Evolutionary conservation across 148 eudicot species (phyloP), one percentile per base, ranked within the genome.

Genomic region (Polygonum maritimum): DNA sequence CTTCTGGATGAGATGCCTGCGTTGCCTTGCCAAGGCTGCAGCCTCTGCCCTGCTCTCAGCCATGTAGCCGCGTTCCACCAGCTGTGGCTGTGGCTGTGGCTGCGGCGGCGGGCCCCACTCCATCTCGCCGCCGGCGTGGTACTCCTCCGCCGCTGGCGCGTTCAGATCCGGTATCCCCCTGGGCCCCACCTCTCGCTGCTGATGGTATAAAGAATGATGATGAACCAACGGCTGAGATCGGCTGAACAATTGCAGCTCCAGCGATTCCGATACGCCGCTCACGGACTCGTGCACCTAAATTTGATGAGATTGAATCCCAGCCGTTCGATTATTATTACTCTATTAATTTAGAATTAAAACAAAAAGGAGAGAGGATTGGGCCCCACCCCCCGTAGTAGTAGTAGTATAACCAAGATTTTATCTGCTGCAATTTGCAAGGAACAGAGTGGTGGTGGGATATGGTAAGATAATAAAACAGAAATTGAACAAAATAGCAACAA

Each of bases 1-100:
- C 71, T 67, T 67, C 45, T 67, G 71, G 71, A 67, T 67, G 44
- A 67, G 71, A 38, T 67, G 71, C 71, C 71, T 67, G 19, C 71
- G 71, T 67, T 38, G 41, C 45, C 71, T 67, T 16, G 71, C 71
- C 71, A 67, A 35, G 45, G 71, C 71, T 38, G 71, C 71, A 14
- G 71, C 71, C 71, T 38, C 71, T 38, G 41, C 71, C 45, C 71
- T 67, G 21, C 21, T 35, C 16, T 67, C 21, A 15, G 40, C 71
- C 71, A 67, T 16, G 71, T 67, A 16, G 71, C 38, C 18, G 19
- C 38, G 45, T 26, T 63, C 69, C 63, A 22, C 2, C 63, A 22
- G 63, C 63, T 19, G 69, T 12, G 18, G 31, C 31, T 26, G 31
- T 26, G 31, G 31, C 31, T 0, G 31, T 26, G 31, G 31, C 31